Evolutionary conservation across 2,329 filamentous ascomycete species (phyloP).

Genomic region (Myriosclerotinia duriaeana): DNA sequence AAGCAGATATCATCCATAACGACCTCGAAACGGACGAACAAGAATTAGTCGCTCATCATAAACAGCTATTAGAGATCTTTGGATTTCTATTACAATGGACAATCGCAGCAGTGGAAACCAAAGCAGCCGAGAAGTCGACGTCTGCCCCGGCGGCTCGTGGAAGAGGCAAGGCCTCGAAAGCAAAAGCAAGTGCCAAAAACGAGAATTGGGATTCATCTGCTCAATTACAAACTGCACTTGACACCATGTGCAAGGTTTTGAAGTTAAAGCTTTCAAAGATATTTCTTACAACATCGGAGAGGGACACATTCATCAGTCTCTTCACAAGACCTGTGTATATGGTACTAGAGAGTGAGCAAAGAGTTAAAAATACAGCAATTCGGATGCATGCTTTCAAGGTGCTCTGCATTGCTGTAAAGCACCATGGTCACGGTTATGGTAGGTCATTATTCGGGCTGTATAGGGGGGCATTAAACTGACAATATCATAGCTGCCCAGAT

Average conservation of each 20-base stretch:
- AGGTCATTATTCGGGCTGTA: conserved; percentile 38
- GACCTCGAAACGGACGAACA: conserved; percentile 92
- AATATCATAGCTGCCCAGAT: conserved; percentile 78
- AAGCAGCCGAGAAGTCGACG: conserved; percentile 85
- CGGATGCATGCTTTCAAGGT: conserved; percentile 98
- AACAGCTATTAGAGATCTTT: conserved; percentile 88
- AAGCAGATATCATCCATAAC: conserved; percentile 80
- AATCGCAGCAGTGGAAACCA: conserved; percentile 88
- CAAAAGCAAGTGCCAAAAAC: conserved; percentile 65
- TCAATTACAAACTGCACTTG: conserved; percentile 84
- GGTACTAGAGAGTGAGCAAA: conserved; percentile 88
- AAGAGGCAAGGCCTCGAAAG: conserved; percentile 70
- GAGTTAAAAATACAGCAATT: conserved; percentile 83
- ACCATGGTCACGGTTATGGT: conserved; percentile 96
- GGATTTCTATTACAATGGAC: conserved; percentile 95
- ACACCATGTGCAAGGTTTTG: conserved; percentile 93
- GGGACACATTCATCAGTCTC: conserved; percentile 89
- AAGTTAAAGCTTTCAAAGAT: conserved; percentile 90
- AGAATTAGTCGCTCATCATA: conserved; percentile 81
- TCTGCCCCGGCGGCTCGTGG: conserved; percentile 68
- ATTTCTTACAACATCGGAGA: conserved; percentile 92
- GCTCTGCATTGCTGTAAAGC: conserved; percentile 92
- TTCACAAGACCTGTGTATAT: conserved; percentile 93
- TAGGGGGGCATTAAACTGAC: conserved; percentile 30
- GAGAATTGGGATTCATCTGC: conserved; percentile 83